Evolutionary conservation across 2,329 filamentous ascomycete genomes (phyloP).

Genomic region (Fusarium brachygibbosum): DNA sequence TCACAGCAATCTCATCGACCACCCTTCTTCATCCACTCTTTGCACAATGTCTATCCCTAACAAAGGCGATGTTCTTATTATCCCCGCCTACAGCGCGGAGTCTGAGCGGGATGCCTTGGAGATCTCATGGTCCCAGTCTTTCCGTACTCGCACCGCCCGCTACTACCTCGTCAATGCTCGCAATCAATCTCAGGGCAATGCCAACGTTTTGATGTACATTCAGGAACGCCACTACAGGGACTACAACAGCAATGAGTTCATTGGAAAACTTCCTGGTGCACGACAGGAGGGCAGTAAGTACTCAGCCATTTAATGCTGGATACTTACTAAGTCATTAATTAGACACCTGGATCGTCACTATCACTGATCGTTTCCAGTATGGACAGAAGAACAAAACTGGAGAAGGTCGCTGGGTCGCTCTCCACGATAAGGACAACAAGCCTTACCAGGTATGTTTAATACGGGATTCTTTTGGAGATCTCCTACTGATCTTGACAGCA

Average conservation of each 20-base stretch:
- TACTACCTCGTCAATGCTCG: conserved; percentile 35
- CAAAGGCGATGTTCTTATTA: conserved; percentile 16
- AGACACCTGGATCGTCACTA: conserved; percentile 27
- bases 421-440: conserved; percentile 40
- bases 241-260: conserved; percentile 7
- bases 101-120: conserved; percentile 26
- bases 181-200: conserved; percentile 30
- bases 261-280: conserved; percentile 26
- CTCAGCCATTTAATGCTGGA: accelerated
- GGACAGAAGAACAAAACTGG: conserved; percentile 39
- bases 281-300: conserved; percentile 28
- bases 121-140: conserved; percentile 28
- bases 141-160: conserved; percentile 20
- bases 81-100: conserved; percentile 26
- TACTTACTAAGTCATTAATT: accelerated
- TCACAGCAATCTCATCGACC: accelerated
- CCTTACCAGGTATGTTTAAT: conserved; percentile 23
- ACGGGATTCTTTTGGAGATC: accelerated
- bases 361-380: conserved; percentile 38
- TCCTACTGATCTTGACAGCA: conserved; percentile 6
- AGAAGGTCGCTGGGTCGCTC: conserved; percentile 27
- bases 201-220: conserved; percentile 28
- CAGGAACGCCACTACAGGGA: conserved; percentile 38
- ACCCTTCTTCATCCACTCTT: background rate
- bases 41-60: conserved; percentile 31